Conservation (phyloP, 805 yeast genomes). For the Starmerella bombicola region DNA sequence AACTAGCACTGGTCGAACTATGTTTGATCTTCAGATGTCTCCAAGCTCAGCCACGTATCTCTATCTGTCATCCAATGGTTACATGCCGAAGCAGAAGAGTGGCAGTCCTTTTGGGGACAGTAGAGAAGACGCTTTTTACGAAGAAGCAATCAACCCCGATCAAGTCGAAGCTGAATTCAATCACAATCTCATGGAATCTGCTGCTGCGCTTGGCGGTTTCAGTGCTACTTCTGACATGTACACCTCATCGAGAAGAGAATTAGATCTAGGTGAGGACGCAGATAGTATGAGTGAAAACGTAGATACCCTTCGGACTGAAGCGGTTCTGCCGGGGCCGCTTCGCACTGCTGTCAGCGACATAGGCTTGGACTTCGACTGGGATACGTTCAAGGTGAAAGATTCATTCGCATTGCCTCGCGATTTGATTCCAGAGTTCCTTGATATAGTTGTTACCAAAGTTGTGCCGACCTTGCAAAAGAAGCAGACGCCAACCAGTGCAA, state of each 20-base stretch:
- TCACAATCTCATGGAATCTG: conserved; percentile 17
- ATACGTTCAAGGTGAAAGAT: conserved; percentile 31
- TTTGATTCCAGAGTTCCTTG: conserved; percentile 31
- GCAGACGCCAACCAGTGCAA: conserved; percentile 34
- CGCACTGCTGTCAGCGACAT: conserved; percentile 6
- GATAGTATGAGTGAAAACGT: conserved; percentile 3
- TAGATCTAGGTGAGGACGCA: conserved; percentile 1
- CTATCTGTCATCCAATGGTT: conserved; percentile 11
- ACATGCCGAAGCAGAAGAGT: conserved; percentile 1
- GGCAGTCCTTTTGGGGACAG: background rate
- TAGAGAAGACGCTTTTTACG: conserved; percentile 12
- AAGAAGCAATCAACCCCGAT: conserved; percentile 19
- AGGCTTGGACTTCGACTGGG: conserved; percentile 32
- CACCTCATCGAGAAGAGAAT: background rate
- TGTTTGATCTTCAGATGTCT: conserved; percentile 14
- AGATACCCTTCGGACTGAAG: background rate
- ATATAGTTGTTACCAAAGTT: conserved; percentile 28
- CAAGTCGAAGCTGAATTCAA: conserved; percentile 20
- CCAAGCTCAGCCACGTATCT: conserved; percentile 12
- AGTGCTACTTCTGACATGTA: conserved; percentile 3
- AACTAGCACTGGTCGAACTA: conserved; percentile 27
- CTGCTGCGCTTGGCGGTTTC: conserved; percentile 21
- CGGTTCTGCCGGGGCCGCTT: conserved; percentile 3
- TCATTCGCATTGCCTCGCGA: conserved; percentile 31
- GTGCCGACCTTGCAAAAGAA: conserved; percentile 29